Evolutionary conservation across 139 green algal genomes (phyloP), one percentile per base, ranked within the genome.

Genomic region (Chlorella sorokiniana): DNA sequence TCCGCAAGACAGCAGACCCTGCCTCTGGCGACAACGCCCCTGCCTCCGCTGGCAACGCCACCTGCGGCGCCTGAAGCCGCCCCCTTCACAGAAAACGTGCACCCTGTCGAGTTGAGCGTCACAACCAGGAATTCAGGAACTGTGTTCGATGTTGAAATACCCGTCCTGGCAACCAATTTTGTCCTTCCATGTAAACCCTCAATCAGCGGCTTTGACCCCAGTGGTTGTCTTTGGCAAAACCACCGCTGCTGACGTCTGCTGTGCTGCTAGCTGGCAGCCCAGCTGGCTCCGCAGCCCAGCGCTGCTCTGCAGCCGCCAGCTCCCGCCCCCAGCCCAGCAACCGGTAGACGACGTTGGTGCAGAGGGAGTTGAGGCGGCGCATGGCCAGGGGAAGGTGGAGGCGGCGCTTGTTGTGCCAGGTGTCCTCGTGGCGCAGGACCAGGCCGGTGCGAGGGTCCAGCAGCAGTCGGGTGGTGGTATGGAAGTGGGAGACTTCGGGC

Each of bases 391-490:
- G 76, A 61, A 86, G 63, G 37, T 25, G 22, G n/a, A 62, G 45
- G 7, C 37, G 27, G 5, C 27, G 45, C n/a, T 40, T 37, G 68
- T 84, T 62, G 25, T 71, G 8, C 82, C 82, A 86, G 6, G 22
- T 9, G 27, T 86, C 82, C 33, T 62, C 63, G 14, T 86, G 82
- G 51, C 45, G 27, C 59, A 86, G 4, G 25, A 86, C 72, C 78
- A 78, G 42, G 4, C 8, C 63, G 0, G 45, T 54, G 4, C 27
- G 37, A 0, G 62, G 62, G 35, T 86, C 82, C 1, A 82, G 2
- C 18, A 68, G 45, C 37, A 86, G 63, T 4, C 22, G 9, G 4
- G 78, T 82, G 59, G 45, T 72, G 6, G 41, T 41, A 59, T 81
- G 20, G 25, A 74, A 23, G 62, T 33, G 38, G 4, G 52, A 4